These are phyloP conservation scores for Candolleomyces efflorescens DNA, from an alignment of 768 basidiomycete species.

Conservation along the genomic window DNA sequence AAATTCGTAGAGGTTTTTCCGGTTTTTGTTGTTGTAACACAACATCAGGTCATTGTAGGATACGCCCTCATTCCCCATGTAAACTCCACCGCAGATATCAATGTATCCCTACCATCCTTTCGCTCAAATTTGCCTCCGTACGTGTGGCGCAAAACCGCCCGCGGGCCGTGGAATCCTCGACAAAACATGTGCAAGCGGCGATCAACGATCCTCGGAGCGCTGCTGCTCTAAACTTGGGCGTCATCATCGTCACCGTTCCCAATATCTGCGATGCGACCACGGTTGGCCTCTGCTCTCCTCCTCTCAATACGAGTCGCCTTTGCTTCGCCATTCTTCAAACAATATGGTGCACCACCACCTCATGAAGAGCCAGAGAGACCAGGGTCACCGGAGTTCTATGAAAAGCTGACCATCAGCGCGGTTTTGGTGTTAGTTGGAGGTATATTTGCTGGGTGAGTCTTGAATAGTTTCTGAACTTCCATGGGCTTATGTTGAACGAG, in stretches of 20 bases:
- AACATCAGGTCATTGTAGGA: too few relatives aligned
- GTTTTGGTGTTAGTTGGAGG: conserved; percentile 80
- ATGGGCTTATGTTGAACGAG: background rate
- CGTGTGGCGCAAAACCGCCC: too few relatives aligned
- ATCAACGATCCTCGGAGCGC: background rate
- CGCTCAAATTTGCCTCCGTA: too few relatives aligned
- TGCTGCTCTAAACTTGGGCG: background rate
- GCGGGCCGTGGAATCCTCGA: background rate
- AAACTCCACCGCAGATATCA: too few relatives aligned
- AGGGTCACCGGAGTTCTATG: conserved; percentile 69
- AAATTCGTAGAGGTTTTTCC: too few relatives aligned
- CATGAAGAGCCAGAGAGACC: conserved; percentile 18
- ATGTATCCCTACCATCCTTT: too few relatives aligned
- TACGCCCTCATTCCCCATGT: too few relatives aligned
- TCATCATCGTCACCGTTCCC: background rate
- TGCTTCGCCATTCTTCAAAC: conserved; percentile 19
- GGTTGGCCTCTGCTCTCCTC: conserved; percentile 13
- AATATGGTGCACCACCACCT: background rate
- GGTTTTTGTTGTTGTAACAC: too few relatives aligned
- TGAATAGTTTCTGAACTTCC: background rate
- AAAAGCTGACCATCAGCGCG: conserved; percentile 62
- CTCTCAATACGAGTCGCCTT: conserved; percentile 21
- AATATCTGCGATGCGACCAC: background rate
- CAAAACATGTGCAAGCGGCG: background rate
- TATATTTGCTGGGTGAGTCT: conserved; percentile 82